These are phyloP conservation scores for Trichomonascus vanleenenianus DNA, from an alignment of 805 yeast species.

Conservation along the genomic window DNA sequence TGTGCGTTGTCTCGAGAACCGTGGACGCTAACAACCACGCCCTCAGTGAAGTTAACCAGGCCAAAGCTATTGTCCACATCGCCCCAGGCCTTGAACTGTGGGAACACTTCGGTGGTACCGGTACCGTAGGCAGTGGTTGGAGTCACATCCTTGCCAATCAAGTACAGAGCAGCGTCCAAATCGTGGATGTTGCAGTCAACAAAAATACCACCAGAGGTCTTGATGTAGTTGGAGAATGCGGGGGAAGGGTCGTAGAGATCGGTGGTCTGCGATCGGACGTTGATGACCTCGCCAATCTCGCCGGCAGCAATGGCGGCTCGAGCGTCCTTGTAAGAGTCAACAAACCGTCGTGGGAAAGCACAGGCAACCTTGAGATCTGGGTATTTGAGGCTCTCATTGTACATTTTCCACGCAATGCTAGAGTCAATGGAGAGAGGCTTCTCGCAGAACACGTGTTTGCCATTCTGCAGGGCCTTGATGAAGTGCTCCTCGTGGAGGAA, in stretches of 20 bases:
- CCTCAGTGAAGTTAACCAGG: slow-evolving; percentile 11
- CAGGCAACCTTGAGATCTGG: slow-evolving; percentile 12
- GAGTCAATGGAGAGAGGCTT: slow-evolving; percentile 11
- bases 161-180: slow-evolving; percentile 15
- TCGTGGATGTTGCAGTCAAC: slow-evolving; percentile 18
- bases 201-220: slow-evolving; percentile 19
- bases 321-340: slow-evolving; percentile 6
- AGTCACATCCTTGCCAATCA: slow-evolving; percentile 11
- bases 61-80: slow-evolving; percentile 20
- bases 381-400: slow-evolving; percentile 8
- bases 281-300: slow-evolving; percentile 12
- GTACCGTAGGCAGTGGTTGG: slow-evolving; percentile 16
- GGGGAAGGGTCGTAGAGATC: slow-evolving; percentile 8
- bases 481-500: slow-evolving; percentile 11
- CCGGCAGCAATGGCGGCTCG: slow-evolving; percentile 7
- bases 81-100: slow-evolving; percentile 16
- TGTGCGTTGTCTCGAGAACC: slow-evolving; percentile 16
- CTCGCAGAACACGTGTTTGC: slow-evolving; percentile 14
- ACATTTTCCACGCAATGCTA: slow-evolving; percentile 15
- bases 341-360: slow-evolving; percentile 14
- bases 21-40: slow-evolving; percentile 8
- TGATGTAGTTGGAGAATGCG: slow-evolving; percentile 12
- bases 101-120: slow-evolving; percentile 17
- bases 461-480: slow-evolving; percentile 7
- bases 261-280: slow-evolving; percentile 14